Evolutionary conservation across 208 protist species (phyloP).

Genomic region (Leishmania guyanensis): DNA sequence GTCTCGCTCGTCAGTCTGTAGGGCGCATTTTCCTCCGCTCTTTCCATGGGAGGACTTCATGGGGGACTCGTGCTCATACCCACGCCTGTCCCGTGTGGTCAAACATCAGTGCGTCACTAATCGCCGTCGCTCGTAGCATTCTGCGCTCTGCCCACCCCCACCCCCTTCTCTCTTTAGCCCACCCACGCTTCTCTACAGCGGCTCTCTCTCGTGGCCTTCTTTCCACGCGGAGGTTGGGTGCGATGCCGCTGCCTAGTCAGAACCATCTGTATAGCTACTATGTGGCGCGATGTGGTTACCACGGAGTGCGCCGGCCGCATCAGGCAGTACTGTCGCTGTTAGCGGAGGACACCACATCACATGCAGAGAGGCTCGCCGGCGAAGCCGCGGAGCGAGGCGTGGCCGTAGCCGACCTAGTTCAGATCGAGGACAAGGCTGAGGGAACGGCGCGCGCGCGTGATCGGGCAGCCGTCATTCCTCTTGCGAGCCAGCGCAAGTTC

Average conservation of each 20-base stretch:
- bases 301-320: slow-evolving; percentile 60
- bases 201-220: background rate
- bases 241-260: slow-evolving; percentile 42
- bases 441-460: background rate
- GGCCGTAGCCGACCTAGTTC: slow-evolving; percentile 27
- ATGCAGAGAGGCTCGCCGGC: slow-evolving; percentile 21
- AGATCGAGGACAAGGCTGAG: slow-evolving; percentile 38
- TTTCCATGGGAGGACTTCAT: background rate
- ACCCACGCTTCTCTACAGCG: background rate
- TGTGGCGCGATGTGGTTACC: slow-evolving; percentile 54
- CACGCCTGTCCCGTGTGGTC: background rate
- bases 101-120: background rate
- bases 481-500: slow-evolving; percentile 35
- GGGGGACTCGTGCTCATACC: background rate
- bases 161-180: background rate
- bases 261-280: slow-evolving; percentile 79
- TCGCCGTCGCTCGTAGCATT: background rate
- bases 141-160: background rate
- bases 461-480: slow-evolving; percentile 31
- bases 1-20: background rate
- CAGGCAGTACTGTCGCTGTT: slow-evolving; percentile 51
- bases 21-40: background rate
- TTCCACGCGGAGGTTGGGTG: background rate
- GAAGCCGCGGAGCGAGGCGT: slow-evolving; percentile 47
- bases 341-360: slow-evolving; percentile 50